These are phyloP conservation scores for Diaporthe batatas DNA, from an alignment of 2,329 filamentous ascomycete species.

Conservation along the genomic window DNA sequence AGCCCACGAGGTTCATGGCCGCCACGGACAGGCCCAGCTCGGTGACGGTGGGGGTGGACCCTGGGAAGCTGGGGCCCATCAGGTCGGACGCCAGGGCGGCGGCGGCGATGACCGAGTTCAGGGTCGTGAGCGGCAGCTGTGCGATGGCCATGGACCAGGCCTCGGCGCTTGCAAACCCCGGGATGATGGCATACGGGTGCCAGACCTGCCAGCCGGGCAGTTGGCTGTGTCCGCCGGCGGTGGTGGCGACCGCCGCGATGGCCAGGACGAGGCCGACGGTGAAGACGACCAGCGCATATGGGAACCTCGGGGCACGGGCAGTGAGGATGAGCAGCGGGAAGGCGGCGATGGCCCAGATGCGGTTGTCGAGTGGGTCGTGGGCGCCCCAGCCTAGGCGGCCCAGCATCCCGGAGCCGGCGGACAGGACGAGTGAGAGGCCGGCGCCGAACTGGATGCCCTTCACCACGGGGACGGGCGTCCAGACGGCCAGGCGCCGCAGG, in stretches of 20 bases:
- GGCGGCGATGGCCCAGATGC: constrained; percentile 80
- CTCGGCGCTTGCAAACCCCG: constrained; percentile 51
- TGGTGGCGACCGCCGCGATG: constrained; percentile 53
- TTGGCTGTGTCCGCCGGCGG: constrained; percentile 43
- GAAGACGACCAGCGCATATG: constrained; percentile 84
- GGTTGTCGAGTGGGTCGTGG: constrained; percentile 79
- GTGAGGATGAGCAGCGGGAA: constrained; percentile 80
- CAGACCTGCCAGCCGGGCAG: constrained; percentile 71
- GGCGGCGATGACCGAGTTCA: constrained; percentile 94
- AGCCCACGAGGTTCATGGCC: constrained; percentile 84
- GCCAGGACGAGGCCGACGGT: constrained; percentile 77
- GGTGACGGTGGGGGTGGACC: constrained; percentile 75
- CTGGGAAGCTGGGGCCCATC: constrained; percentile 71
- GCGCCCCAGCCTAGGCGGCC: constrained; percentile 75
- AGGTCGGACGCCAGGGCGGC: constrained; percentile 83
- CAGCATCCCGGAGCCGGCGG: constrained; percentile 78
- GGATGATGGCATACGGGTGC: constrained; percentile 67
- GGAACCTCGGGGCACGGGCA: constrained; percentile 72
- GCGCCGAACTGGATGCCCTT: constrained; percentile 97
- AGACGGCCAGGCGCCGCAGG: constrained; percentile 78
- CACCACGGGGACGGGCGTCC: constrained; percentile 87
- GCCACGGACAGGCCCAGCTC: constrained; percentile 85
- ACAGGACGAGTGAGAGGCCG: constrained; percentile 84
- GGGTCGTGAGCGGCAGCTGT: constrained; percentile 89
- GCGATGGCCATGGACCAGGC: constrained; percentile 76